Conservation (phyloP, 1,284 basidiomycete species). For the Sporisorium reilianum region DNA sequence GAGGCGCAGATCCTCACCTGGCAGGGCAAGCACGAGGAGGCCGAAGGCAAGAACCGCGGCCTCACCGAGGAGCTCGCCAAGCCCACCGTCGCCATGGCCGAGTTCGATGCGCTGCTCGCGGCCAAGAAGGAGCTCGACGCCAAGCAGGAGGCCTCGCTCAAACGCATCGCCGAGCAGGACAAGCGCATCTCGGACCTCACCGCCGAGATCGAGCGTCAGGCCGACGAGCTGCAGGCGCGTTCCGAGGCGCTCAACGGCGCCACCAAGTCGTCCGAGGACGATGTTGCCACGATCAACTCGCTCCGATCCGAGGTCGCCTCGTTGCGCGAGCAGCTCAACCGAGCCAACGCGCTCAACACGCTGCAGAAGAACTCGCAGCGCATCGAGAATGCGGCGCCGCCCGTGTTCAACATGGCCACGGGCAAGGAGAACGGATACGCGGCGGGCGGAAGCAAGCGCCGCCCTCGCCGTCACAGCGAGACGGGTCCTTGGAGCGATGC, state of each 20-base stretch:
- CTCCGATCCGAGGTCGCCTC: slow-evolving; percentile 91
- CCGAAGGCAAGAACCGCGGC: slow-evolving; percentile 81
- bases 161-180: slow-evolving; percentile 85
- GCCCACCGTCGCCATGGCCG: slow-evolving; percentile 80
- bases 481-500: slow-evolving; percentile 80
- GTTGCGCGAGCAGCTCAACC: slow-evolving; percentile 93
- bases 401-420: slow-evolving; percentile 64
- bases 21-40: slow-evolving; percentile 88
- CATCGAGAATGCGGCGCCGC: slow-evolving; percentile 64
- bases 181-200: slow-evolving; percentile 80
- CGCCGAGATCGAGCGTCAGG: slow-evolving; percentile 78
- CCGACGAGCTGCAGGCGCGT: slow-evolving; percentile 82
- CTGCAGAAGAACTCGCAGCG: slow-evolving; percentile 66
- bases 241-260: slow-evolving; percentile 58
- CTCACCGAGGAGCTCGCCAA: slow-evolving; percentile 79
- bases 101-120: slow-evolving; percentile 81
- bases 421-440: slow-evolving; percentile 59
- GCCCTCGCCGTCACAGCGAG: slow-evolving; percentile 84
- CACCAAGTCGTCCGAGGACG: slow-evolving; percentile 74
- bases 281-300: slow-evolving; percentile 84
- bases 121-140: slow-evolving; percentile 86
- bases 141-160: slow-evolving; percentile 81
- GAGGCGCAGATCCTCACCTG: slow-evolving; percentile 88
- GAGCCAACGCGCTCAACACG: slow-evolving; percentile 79
- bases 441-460: slow-evolving; percentile 52